These are phyloP conservation scores for Rhizoclosmatium sp. DNA, from an alignment of 192 early-diverging fungal species.

Conservation along the genomic window DNA sequence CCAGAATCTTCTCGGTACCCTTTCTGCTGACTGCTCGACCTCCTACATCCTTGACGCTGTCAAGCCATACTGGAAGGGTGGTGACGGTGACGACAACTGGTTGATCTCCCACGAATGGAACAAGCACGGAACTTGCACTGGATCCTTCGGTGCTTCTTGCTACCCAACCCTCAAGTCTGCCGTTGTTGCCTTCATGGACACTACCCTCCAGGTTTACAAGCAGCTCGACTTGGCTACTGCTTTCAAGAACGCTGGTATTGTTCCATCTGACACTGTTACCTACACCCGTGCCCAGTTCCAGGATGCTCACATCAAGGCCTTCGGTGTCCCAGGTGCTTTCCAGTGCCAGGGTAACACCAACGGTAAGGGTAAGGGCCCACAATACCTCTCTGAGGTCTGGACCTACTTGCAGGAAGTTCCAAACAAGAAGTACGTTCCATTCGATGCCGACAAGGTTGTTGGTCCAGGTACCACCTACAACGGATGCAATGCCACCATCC, in stretches of 20 bases:
- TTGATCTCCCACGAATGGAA: constrained; percentile 84
- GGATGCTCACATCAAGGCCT: constrained; percentile 37
- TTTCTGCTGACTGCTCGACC: background rate
- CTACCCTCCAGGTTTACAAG: constrained; percentile 58
- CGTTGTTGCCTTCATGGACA: constrained; percentile 62
- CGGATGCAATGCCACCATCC: background rate
- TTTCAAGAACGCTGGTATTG: constrained; percentile 56
- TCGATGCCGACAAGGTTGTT: background rate
- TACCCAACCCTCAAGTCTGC: constrained; percentile 63
- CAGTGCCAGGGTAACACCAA: constrained; percentile 21
- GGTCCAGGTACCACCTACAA: background rate
- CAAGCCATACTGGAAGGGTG: constrained; percentile 72
- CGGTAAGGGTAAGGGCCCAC: background rate
- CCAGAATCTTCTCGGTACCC: constrained; percentile 49
- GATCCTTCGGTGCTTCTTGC: constrained; percentile 70
- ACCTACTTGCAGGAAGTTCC: constrained; percentile 18
- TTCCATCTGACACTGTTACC: constrained; percentile 34
- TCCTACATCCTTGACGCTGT: constrained; percentile 53
- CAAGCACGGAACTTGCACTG: constrained; percentile 84
- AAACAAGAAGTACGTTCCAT: constrained; percentile 7
- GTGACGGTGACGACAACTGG: constrained; percentile 77
- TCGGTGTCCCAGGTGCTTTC: constrained; percentile 37
- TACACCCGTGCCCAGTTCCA: constrained; percentile 39
- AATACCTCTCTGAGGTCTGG: constrained; percentile 33
- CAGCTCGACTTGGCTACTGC: constrained; percentile 65